Evolutionary conservation across 805 yeast species (phyloP).

Genomic region (Suhomyces tanzawaensis): DNA sequence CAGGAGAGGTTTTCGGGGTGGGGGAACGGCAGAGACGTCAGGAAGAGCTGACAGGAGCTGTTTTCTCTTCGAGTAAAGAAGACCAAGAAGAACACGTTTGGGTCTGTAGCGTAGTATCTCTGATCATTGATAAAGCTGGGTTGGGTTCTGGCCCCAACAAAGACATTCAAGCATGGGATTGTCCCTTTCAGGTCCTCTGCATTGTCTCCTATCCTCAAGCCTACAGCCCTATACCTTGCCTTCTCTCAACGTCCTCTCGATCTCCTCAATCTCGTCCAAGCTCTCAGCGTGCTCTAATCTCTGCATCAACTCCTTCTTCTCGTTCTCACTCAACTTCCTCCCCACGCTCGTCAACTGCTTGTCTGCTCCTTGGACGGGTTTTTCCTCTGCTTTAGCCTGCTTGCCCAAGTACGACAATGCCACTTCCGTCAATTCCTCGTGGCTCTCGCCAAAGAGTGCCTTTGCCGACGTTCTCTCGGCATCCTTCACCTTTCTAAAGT

Average conservation of each 20-base stretch:
- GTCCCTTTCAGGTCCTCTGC: no score
- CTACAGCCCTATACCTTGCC: no score
- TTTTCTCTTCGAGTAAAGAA: no score
- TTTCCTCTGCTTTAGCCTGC: constrained; percentile 3
- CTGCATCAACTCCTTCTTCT: constrained; percentile 47
- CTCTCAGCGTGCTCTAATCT: constrained; percentile 62
- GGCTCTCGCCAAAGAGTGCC: constrained; percentile 36
- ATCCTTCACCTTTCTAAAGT: constrained; percentile 60
- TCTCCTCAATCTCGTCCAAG: constrained; percentile 69
- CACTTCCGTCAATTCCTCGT: constrained; percentile 19
- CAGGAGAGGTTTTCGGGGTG: no score
- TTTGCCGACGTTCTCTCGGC: constrained; percentile 49
- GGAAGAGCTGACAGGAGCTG: no score
- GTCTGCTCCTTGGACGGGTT: constrained; percentile 19
- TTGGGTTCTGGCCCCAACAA: no score
- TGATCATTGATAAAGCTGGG: no score
- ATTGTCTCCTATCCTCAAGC: no score
- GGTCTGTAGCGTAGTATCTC: no score
- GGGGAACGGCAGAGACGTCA: no score
- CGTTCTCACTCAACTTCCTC: constrained; percentile 52
- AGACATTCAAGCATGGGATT: no score
- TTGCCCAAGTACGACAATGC: constrained; percentile 12
- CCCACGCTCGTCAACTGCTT: constrained; percentile 36
- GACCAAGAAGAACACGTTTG: no score
- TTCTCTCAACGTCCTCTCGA: constrained; percentile 52